Percentiles rank a stretch among this genome's conserved stretches.
phyloP scores from a whole-genome alignment of 208 protist genomes.

The Strigomonas culicis region DNA sequence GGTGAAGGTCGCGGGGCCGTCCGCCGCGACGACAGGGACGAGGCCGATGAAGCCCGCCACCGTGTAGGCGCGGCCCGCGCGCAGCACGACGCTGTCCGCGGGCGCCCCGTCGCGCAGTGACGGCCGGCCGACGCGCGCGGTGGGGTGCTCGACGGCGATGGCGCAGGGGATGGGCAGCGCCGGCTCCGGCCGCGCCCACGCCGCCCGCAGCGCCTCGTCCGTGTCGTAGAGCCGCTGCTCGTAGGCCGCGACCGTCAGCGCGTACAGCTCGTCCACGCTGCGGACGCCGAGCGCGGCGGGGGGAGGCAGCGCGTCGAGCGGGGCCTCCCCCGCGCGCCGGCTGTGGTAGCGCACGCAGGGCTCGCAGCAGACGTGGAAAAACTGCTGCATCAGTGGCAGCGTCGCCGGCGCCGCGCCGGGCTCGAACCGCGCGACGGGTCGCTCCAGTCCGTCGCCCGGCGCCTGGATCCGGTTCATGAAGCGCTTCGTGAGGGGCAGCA shows the following conservation, averaged over 20 bases:
- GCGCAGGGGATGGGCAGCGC: slow-evolving; percentile 36
- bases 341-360: slow-evolving; percentile 35
- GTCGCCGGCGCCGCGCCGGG: slow-evolving; percentile 10
- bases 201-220: slow-evolving; percentile 28
- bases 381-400: slow-evolving; percentile 37
- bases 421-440: background rate
- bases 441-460: background rate
- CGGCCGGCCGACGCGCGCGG: slow-evolving; percentile 15
- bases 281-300: slow-evolving; percentile 23
- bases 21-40: slow-evolving; percentile 10
- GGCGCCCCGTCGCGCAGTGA: slow-evolving; percentile 4
- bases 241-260: slow-evolving; percentile 26
- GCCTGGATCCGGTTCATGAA: slow-evolving; percentile 6
- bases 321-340: slow-evolving; percentile 20
- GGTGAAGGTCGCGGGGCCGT: background rate
- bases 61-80: slow-evolving; percentile 13
- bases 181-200: background rate
- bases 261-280: slow-evolving; percentile 34
- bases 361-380: slow-evolving; percentile 32
- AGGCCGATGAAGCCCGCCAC: slow-evolving; percentile 20
- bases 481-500: slow-evolving; percentile 13
- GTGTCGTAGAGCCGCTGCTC: slow-evolving; percentile 38
- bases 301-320: slow-evolving; percentile 10
- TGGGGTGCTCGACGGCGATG: slow-evolving; percentile 35
- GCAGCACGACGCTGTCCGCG: slow-evolving; percentile 16